phyloP scores from a whole-genome alignment of 2,329 filamentous ascomycete genomes.

The Ophiostoma ips region DNA sequence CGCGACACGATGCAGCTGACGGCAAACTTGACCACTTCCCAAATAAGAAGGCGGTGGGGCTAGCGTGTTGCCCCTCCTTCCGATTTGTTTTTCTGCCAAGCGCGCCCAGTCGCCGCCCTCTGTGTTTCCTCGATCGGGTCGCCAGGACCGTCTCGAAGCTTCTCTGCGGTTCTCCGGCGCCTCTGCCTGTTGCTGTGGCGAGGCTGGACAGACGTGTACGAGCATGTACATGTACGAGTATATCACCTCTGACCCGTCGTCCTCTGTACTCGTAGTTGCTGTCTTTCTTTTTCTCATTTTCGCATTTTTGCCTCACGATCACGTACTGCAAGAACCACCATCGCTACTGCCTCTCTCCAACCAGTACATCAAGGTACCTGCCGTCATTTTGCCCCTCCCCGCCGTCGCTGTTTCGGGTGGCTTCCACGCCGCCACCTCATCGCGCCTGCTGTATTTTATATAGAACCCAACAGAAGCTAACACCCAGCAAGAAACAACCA shows the following conservation, averaged over 20 bases:
- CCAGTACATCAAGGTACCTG: neutral
- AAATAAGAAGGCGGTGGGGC: neutral
- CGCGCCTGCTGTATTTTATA: neutral
- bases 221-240: neutral
- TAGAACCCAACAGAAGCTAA: conserved; percentile 1
- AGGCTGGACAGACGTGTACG: neutral
- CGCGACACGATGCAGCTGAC: too few species aligned
- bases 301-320: neutral
- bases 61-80: neutral
- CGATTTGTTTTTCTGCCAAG: neutral
- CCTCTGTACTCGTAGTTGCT: neutral
- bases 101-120: neutral
- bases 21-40: neutral
- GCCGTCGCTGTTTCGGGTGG: neutral
- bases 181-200: neutral
- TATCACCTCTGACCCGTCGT: neutral
- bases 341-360: conserved; percentile 1
- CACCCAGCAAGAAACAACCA: neutral
- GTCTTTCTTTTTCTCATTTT: neutral
- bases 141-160: conserved; percentile 9
- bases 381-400: neutral
- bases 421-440: neutral
- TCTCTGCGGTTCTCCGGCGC: conserved; percentile 5
- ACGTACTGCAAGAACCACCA: neutral
- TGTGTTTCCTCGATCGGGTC: too few species aligned